Percentiles rank a stretch among this genome's conserved stretches.
phyloP scores from a whole-genome alignment of 2,329 filamentous ascomycete species.

The Akanthomyces muscarius region DNA sequence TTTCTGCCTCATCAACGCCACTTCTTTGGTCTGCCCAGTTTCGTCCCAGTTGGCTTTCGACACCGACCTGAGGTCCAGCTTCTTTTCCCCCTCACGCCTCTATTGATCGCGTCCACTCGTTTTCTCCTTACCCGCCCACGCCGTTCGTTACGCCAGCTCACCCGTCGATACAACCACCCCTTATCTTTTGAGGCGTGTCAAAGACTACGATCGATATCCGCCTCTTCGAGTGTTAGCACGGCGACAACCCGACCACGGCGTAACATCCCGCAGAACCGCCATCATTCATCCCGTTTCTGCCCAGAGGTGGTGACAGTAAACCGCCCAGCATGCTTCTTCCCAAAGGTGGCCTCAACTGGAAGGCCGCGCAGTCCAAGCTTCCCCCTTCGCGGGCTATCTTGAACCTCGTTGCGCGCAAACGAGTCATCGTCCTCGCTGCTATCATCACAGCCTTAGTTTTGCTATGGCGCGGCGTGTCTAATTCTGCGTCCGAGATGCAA shows the following conservation, averaged over 20 bases:
- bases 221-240: neutral
- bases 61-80: neutral
- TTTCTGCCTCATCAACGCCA: slow-evolving; percentile 8
- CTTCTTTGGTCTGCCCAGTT: neutral
- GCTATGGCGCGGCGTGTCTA: slow-evolving; percentile 82
- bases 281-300: neutral
- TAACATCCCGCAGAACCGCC: neutral
- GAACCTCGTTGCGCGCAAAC: slow-evolving; percentile 68
- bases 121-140: slow-evolving; percentile 3
- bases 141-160: slow-evolving; percentile 6
- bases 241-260: neutral
- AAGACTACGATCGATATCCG: slow-evolving; percentile 6
- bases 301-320: slow-evolving; percentile 4
- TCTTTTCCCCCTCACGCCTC: neutral
- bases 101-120: slow-evolving; percentile 15
- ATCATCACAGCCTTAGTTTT: slow-evolving; percentile 68
- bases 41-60: neutral
- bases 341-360: slow-evolving; percentile 89
- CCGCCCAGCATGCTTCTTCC: slow-evolving; percentile 73
- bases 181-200: slow-evolving; percentile 1
- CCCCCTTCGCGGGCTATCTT: slow-evolving; percentile 71
- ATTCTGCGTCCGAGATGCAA: slow-evolving; percentile 82
- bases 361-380: slow-evolving; percentile 74
- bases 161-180: slow-evolving; percentile 1
- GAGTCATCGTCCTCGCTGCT: slow-evolving; percentile 71